Base-by-base conservation (phyloP, 805 yeast genomes). In the Torulaspora quercuum region DNA sequence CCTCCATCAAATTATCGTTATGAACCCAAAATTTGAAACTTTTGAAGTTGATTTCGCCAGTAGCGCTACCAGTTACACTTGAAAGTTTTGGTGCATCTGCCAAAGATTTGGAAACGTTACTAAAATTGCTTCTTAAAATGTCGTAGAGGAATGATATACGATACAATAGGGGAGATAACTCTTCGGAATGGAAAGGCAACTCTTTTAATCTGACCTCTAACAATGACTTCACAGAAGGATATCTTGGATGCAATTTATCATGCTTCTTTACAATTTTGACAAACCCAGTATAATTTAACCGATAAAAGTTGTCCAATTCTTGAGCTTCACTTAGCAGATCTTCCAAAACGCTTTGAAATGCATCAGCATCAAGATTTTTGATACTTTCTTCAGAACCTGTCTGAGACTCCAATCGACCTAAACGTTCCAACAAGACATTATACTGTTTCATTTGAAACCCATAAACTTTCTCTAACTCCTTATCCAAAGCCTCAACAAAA, bases 1-100 rank as follows among this genome's bases (percentile, higher is more conserved):
- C 95, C 65, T 90, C 97, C 96, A 90, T 89, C 58, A 92, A 60
- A 59, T 87, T 84, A 51, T 92, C 98, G n/a, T 90, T 89, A 60
- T 90, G 97, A 28, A 92, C 74, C 98, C 98, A 90, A 63, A 90
- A 90, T 65, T 85, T 87, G 63, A 81, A 79, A 10, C 86, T 80
- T 69, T 80, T 68, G 52, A 78, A 57, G 33, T 63, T 64, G 22
- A 53, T 45, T 23, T 59, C 59, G 6, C 44, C 40, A n/a, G 34
- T 40, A 30, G 55, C 55, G 38, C 68, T 67, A 23, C 50, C 48
- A 11, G 47, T 48, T 11, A 55, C 55, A 24, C 53, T 52, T 16
- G 65, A 57, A 16, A 59, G 34, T 26, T 52, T 53, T 18, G 64
- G 69, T 57, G 62, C 69, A 52, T 53, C 39, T 3, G 69, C 63